Conservation (phyloP, 768 basidiomycete genomes). For the Hypholoma fasciculare region DNA sequence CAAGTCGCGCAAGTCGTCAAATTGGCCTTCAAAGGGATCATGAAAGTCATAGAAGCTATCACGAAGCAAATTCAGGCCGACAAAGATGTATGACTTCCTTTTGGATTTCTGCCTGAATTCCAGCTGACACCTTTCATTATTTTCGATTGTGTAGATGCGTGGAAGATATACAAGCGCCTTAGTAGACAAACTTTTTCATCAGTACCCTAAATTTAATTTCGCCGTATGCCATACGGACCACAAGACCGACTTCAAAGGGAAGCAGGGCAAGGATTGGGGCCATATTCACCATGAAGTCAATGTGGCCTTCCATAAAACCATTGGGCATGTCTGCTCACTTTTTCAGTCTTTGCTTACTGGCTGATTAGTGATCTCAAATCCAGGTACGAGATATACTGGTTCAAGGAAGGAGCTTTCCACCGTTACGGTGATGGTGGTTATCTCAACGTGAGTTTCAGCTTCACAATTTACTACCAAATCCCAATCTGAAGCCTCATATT, state of each 20-base stretch:
- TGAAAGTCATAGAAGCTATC: not conserved
- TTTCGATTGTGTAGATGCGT: not conserved
- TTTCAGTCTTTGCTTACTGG: not conserved
- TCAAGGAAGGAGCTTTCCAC: conserved; percentile 18
- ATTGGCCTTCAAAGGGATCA: not conserved
- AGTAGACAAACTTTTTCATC: not conserved
- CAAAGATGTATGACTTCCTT: not conserved
- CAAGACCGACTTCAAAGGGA: conserved; percentile 11
- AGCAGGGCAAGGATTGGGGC: conserved; percentile 18
- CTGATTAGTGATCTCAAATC: not conserved
- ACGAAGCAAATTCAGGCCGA: not conserved
- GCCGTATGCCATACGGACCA: conserved; percentile 20
- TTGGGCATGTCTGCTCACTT: conserved; percentile 10
- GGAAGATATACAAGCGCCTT: conserved; percentile 2
- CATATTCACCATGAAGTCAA: conserved; percentile 16
- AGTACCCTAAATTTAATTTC: conserved; percentile 18
- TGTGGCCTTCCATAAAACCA: conserved; percentile 12
- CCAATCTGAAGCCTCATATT: not conserved
- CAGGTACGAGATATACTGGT: conserved; percentile 24
- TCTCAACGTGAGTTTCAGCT: conserved; percentile 17
- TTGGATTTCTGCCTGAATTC: not conserved
- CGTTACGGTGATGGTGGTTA: conserved; percentile 23
- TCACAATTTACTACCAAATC: not conserved
- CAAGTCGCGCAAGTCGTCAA: not conserved
- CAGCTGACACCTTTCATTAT: not conserved